A percentile compares a stretch with the other conserved stretches of the same genome.
These are phyloP conservation scores for Eucalyptus marginata DNA, from an alignment of 345 rosid genomes.

Conservation along the genomic window DNA sequence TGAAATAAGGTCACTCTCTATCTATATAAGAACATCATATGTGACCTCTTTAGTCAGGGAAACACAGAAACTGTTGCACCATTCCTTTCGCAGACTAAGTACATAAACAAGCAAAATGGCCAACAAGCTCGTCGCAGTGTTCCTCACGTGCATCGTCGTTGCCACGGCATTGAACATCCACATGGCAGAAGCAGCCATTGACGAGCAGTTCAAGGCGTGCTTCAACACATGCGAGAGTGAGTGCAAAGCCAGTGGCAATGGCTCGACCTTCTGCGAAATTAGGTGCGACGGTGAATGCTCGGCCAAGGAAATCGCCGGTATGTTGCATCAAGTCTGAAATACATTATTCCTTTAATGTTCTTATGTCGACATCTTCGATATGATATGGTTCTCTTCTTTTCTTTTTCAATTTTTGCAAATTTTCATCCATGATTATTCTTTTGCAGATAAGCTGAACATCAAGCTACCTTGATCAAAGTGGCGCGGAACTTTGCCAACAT, in stretches of 20 bases:
- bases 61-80: background rate
- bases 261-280: background rate
- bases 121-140: conserved; percentile 4
- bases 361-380: background rate
- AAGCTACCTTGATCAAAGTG: background rate
- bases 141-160: conserved; percentile 7
- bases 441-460: background rate
- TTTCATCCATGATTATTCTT: background rate
- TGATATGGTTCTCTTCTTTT: background rate
- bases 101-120: conserved; percentile 1
- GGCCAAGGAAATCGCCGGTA: background rate
- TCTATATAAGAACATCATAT: background rate
- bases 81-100: background rate
- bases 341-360: background rate
- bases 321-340: background rate
- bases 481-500: background rate
- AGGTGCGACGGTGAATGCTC: background rate
- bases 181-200: background rate
- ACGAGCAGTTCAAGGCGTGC: background rate
- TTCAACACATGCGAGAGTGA: background rate
- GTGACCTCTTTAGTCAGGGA: background rate
- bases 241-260: background rate
- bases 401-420: background rate
- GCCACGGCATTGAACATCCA: background rate
- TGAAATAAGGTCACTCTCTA: background rate